Conservation (phyloP, 2,329 filamentous ascomycete genomes). For the Pseudogymnoascus sp. region DNA sequence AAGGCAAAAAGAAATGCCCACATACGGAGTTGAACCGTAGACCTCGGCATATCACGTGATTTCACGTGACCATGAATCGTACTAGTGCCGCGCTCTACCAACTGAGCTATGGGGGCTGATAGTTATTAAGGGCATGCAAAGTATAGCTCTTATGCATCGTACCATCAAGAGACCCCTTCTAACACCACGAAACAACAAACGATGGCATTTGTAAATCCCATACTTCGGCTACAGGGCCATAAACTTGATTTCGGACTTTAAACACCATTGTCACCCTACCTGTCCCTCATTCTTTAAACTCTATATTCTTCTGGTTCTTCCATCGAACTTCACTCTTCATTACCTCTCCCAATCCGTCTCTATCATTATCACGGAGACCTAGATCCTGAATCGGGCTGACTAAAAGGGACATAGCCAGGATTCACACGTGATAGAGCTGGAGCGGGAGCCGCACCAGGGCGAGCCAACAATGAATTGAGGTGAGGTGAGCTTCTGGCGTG, state of each 20-base stretch:
- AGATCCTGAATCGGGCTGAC: not conserved
- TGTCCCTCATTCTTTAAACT: not conserved
- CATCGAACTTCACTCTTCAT: not conserved
- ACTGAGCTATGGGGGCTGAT: constrained; percentile 14
- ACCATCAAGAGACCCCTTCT: not conserved
- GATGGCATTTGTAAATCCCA: not conserved
- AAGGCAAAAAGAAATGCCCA: not conserved
- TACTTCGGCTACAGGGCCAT: not conserved
- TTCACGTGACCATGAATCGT: not conserved
- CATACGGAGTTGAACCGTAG: not conserved
- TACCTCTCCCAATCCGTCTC: not conserved
- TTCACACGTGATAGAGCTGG: constrained; percentile 1
- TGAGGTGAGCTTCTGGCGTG: not conserved
- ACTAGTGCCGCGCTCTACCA: constrained; percentile 13
- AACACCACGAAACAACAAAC: too few species aligned
- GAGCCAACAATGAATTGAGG: not conserved
- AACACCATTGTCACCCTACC: not conserved
- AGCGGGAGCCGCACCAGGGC: not conserved
- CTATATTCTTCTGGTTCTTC: not conserved
- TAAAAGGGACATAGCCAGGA: not conserved
- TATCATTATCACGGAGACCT: not conserved
- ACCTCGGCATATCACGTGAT: constrained; percentile 2
- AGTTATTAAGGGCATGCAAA: not conserved
- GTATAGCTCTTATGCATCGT: not conserved
- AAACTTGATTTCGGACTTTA: not conserved